Evolutionary conservation across 441 rosid species (phyloP).

Genomic region (Syzygium syzygioides): DNA sequence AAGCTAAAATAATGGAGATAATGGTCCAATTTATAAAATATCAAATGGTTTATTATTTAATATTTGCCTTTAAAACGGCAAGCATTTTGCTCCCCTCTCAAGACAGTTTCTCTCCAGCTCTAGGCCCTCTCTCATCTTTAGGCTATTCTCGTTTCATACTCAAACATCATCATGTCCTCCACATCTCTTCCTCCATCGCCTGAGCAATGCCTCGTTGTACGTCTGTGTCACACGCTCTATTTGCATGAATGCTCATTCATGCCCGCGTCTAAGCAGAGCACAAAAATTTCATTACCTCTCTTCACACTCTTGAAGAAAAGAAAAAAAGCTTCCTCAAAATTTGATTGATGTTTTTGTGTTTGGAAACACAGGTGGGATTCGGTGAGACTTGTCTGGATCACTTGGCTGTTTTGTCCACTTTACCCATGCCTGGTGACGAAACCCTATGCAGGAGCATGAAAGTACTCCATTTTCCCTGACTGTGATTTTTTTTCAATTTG

Average conservation of each 20-base stretch:
- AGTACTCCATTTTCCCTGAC: background rate
- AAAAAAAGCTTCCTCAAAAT: background rate
- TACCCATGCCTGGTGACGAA: conserved; percentile 4
- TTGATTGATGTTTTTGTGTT: background rate
- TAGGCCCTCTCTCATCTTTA: background rate
- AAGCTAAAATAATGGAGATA: no score
- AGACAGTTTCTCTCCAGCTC: rapidly evolving
- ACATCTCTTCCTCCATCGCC: background rate
- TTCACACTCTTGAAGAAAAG: background rate
- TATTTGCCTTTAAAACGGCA: no score
- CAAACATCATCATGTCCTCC: background rate
- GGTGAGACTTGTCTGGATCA: conserved; percentile 7
- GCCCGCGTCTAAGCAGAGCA: background rate
- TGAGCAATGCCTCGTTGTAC: background rate
- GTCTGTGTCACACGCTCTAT: background rate
- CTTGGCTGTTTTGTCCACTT: background rate
- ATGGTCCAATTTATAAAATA: no score
- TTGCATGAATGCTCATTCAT: background rate
- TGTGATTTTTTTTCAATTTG: background rate
- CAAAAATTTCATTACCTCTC: background rate
- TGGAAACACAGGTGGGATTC: conserved; percentile 1
- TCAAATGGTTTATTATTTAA: no score
- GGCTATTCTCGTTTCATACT: background rate
- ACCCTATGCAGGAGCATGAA: background rate
- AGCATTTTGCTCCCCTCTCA: background rate